Percentiles rank a stretch among this genome's conserved stretches.
These are phyloP conservation scores for Mycena vulgaris DNA, from an alignment of 768 basidiomycete species.

Conservation along the genomic window DNA sequence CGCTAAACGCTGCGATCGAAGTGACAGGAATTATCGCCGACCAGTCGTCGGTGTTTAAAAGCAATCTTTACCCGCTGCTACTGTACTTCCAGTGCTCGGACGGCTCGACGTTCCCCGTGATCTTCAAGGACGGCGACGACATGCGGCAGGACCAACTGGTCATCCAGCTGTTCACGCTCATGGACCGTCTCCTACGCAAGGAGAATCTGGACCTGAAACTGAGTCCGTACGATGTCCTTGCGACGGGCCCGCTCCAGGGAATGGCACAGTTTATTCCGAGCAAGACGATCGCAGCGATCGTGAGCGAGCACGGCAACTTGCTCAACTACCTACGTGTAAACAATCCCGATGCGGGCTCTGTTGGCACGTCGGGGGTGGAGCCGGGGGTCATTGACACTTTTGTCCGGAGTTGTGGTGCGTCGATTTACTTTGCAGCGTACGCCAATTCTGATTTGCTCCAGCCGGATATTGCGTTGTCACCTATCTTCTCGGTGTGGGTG, in stretches of 20 bases:
- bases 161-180: constrained; percentile 97
- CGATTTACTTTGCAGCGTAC: constrained; percentile 14
- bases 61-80: constrained; percentile 93
- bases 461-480: constrained; percentile 99
- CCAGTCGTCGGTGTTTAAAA: constrained; percentile 97
- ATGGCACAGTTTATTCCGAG: constrained; percentile 98
- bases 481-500: constrained; percentile 95
- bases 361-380: constrained; percentile 96
- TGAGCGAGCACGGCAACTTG: constrained; percentile 91
- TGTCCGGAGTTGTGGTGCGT: constrained; percentile 94
- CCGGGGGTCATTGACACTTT: constrained; percentile 96
- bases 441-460: constrained; percentile 51
- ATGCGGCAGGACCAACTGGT: constrained; percentile 99
- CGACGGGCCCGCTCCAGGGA: constrained; percentile 92
- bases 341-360: constrained; percentile 94
- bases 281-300: constrained; percentile 95
- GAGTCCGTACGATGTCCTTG: constrained; percentile 93
- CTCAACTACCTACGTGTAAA: constrained; percentile 90
- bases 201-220: constrained; percentile 96
- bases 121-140: constrained; percentile 99
- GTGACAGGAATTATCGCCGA: constrained; percentile 92
- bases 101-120: constrained; percentile 91
- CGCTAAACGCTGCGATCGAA: constrained; percentile 89
- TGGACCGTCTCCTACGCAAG: constrained; percentile 94
- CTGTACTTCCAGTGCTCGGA: constrained; percentile 92